A percentile compares a stretch with the other conserved stretches of the same genome.
Evolutionary conservation across 2,329 filamentous ascomycete species (phyloP).

Genomic region (Stemphylium beticola): DNA sequence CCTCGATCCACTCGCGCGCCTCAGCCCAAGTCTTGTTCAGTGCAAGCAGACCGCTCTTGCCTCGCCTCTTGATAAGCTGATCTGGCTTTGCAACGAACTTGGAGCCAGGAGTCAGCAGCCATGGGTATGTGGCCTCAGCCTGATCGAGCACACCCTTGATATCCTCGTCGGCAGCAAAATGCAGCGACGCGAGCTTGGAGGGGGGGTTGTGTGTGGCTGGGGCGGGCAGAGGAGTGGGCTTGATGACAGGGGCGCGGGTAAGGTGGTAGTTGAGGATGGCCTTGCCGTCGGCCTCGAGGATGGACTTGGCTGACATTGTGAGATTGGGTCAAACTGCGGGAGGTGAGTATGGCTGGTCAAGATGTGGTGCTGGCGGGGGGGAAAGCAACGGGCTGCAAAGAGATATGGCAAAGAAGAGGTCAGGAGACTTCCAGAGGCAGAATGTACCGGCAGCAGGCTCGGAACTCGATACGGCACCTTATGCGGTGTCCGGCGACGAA

Average conservation of each 20-base stretch:
- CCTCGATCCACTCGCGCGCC: constrained; percentile 90
- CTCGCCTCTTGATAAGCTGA: constrained; percentile 99
- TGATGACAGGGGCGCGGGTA: constrained; percentile 95
- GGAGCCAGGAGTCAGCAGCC: constrained; percentile 80
- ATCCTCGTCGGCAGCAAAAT: constrained; percentile 88
- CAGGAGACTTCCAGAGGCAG: constrained; percentile 15
- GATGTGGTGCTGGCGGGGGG: constrained; percentile 21
- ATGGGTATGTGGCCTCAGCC: constrained; percentile 95
- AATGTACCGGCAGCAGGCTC: constrained; percentile 18
- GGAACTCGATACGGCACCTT: constrained; percentile 23
- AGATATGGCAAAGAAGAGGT: constrained; percentile 13
- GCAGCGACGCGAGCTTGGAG: constrained; percentile 85
- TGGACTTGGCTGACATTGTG: constrained; percentile 93
- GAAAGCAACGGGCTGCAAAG: constrained; percentile 20
- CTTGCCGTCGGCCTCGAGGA: constrained; percentile 99
- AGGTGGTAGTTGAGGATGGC: constrained; percentile 99
- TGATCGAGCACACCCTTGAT: constrained; percentile 87
- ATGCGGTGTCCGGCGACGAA: constrained; percentile 27
- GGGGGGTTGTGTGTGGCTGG: constrained; percentile 90
- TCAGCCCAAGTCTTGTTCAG: constrained; percentile 98
- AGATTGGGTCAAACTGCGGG: constrained; percentile 28
- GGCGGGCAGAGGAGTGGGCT: constrained; percentile 89
- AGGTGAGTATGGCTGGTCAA: constrained; percentile 33
- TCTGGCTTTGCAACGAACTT: constrained; percentile 99
- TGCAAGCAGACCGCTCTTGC: constrained; percentile 95